A percentile compares a stretch with the other conserved stretches of the same genome.
Conservation (phyloP, 2,329 filamentous ascomycete genomes). For the Aspergillus ustus region DNA sequence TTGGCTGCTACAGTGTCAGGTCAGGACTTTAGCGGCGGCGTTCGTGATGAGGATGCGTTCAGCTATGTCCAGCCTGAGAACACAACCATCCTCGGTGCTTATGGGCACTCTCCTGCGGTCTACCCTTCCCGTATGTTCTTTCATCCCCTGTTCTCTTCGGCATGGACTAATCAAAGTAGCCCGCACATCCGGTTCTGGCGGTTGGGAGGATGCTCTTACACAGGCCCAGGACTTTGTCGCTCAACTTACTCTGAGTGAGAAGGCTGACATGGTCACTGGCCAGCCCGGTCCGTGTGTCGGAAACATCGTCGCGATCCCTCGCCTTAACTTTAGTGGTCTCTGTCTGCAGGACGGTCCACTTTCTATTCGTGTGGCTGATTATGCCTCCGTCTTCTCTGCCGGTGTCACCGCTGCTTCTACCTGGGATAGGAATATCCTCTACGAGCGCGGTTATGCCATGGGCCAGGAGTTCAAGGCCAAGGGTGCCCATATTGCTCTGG, state of each 20-base stretch:
- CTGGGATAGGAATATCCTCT: conserved; percentile 62
- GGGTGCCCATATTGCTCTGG: conserved; percentile 47
- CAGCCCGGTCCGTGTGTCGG: conserved; percentile 36
- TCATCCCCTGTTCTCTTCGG: background rate
- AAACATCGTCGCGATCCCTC: conserved; percentile 36
- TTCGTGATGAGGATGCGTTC: conserved; percentile 13
- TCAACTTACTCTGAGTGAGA: conserved; percentile 30
- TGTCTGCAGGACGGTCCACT: conserved; percentile 37
- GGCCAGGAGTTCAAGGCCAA: conserved; percentile 54
- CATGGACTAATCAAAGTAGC: conserved; percentile 17
- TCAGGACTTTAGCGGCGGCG: conserved; percentile 2
- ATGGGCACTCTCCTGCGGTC: conserved; percentile 24
- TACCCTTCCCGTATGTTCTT: conserved; percentile 27
- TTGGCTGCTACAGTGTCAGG: conserved; percentile 1
- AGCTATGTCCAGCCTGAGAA: conserved; percentile 27
- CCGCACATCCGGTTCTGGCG: conserved; percentile 24
- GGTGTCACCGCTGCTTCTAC: conserved; percentile 71
- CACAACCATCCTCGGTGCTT: conserved; percentile 25
- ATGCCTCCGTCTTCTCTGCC: conserved; percentile 73
- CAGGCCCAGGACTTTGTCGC: conserved; percentile 23
- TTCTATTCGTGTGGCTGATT: conserved; percentile 70
- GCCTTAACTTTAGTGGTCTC: conserved; percentile 35
- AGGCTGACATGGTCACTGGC: conserved; percentile 34
- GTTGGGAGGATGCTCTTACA: conserved; percentile 27
- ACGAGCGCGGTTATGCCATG: conserved; percentile 58